Evolutionary conservation across 352 stramenopile species (phyloP), one percentile per base, ranked within the genome.

Genomic region (Discostella stelligera): DNA sequence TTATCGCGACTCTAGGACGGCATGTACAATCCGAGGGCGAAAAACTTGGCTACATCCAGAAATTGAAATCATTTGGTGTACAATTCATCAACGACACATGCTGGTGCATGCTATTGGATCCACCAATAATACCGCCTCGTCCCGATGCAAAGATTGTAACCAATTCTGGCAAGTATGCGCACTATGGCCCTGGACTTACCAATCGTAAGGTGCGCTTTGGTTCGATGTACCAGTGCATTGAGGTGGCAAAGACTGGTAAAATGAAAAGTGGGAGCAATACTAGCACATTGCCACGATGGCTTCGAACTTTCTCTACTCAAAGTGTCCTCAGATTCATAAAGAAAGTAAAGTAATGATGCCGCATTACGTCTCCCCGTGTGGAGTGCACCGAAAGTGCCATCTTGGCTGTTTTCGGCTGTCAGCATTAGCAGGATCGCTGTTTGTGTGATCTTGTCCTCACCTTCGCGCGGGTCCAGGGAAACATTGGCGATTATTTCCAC

Each of bases 31-130:
- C 9, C 16, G 27, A 86, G 37, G 68, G 49, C 5, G 50, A 66
- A 32, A 50, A 79, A 32, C 11, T 65, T 11, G 62, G 60, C 20
- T 80, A 77, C 23, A 80, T 83, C 7, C 63, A 74, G 71, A 66
- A 32, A 13, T 46, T 93, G 25, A 52, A 82, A 66, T 54, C 73
- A 13, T 90, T 86, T 65, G 88, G 88, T 14, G 63, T 91, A 3
- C 58, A 78, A 61, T 86, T 91, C 67, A 77, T 93, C 10, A 82
- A 84, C 68, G 88, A 93, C 70, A 93, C 88, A 0, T 93, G 88
- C 65, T 91, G 85, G 85, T 93, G 88, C 55, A 93, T 93, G 88
- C 70, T 93, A 6, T 64, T 89, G 50, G 74, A 91, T 54, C 74
- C 79, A 25, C 85, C 84, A 4, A 83, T 92, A 23, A 89, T 91